These are phyloP conservation scores for Trichomonas gallinae DNA, from an alignment of 208 protist species.

Conservation along the genomic window DNA sequence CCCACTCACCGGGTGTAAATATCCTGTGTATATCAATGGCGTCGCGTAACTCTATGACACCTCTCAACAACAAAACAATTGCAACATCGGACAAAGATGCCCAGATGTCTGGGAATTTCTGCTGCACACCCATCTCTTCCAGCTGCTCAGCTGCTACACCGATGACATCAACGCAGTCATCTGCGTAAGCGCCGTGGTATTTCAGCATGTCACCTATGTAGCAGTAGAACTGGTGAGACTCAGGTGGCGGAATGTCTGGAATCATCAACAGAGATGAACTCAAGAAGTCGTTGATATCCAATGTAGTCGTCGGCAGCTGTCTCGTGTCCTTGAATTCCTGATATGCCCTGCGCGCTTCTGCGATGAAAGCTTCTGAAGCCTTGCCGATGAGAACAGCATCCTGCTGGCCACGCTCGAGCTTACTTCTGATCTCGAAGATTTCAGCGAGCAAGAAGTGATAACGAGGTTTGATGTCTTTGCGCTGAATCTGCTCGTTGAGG, in stretches of 20 bases:
- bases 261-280: background rate
- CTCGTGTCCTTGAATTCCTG: background rate
- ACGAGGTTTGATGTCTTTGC: background rate
- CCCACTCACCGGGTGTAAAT: background rate
- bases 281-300: background rate
- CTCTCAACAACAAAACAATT: background rate
- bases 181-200: background rate
- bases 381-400: background rate
- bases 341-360: background rate
- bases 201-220: background rate
- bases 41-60: background rate
- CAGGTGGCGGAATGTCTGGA: background rate
- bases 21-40: background rate
- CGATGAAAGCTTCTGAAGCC: background rate
- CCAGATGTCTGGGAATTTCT: background rate
- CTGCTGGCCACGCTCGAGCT: background rate
- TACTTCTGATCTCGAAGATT: background rate
- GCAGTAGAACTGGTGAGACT: background rate
- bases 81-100: background rate
- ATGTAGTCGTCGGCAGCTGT: background rate
- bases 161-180: background rate
- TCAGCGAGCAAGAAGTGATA: background rate
- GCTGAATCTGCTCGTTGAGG: background rate
- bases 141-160: background rate
- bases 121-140: background rate